Evolutionary conservation across 495 filamentous ascomycete species (phyloP), one percentile per base, ranked within the genome.

Genomic region (Poronia punctata): DNA sequence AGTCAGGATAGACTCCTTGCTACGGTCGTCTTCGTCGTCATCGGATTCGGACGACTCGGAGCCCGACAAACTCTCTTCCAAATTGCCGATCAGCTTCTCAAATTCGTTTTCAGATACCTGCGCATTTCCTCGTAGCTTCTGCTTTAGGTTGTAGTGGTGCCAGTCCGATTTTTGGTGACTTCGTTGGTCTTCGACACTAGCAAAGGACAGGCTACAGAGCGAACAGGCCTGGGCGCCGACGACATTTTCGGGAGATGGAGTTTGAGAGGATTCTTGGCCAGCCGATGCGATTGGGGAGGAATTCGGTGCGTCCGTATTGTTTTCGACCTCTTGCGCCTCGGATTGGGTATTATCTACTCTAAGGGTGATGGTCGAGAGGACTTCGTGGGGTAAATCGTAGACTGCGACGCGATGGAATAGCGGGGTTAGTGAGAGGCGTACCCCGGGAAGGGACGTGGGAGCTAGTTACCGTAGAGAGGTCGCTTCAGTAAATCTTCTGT

Each of bases 81-180:
- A 68, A 24, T 87, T 78, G 12, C 79, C 86, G 8, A 96, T 67
- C 9, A 96, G 74, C 54, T 80, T 84, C 50, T 86, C 83, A 40
- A 97, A 97, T 30, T 95, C 83, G 8, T 51, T 49, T 42, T 97
- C 92, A 8, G 76, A 72, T 1, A 95, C 80, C 0, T 79, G 66
- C 8, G 66, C 68, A 31, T 67, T 71, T 0, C 84, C 86, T 38
- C 81, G 73, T 23, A 95, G 61, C 65, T 85, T 90, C 54, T 85
- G 86, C 60, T 95, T 96, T 34, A 96, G 58, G 57, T 98, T 98
- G 61, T 95, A 97, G 39, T 82, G 74, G 61, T 98, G 92, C 32
- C 90, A 71, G 59, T 98, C 92, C n/a, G 89, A 94, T 38, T 82
- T 80, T 18, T 84, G 78, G 66, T 98, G 92, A 37, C 75, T 71